Percentiles rank a stretch among this genome's conserved stretches.
Conservation (phyloP, 257 asterid species). For the Solanum corneliomulleri region DNA sequence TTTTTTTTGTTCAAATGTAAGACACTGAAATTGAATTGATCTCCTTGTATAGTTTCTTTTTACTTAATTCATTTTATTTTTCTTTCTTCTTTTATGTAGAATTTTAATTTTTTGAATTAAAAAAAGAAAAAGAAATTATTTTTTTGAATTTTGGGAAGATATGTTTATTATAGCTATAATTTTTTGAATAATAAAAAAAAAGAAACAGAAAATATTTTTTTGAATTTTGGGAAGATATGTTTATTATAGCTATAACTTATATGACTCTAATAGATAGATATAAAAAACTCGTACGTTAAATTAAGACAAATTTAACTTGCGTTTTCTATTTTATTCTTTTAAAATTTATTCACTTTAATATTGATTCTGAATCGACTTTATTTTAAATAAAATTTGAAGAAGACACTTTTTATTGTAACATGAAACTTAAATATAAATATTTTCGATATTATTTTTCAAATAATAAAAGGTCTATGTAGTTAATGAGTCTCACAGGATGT, state of each 20-base stretch:
- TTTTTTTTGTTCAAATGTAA: no score
- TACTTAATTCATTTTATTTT: neutral
- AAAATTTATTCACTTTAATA: no score
- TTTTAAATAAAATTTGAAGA: no score
- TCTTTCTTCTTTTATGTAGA: neutral
- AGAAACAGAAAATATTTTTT: no score
- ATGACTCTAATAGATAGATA: no score
- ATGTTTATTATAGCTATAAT: neutral
- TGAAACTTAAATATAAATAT: neutral
- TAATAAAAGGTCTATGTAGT: neutral
- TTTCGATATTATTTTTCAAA: no score
- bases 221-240: neutral
- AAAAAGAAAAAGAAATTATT: no score
- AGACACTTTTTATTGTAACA: no score
- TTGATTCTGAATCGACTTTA: neutral
- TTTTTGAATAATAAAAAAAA: no score
- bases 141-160: neutral
- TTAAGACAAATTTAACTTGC: no score
- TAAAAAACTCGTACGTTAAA: no score
- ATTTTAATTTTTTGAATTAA: neutral
- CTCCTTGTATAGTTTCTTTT: neutral
- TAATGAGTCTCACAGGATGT: neutral
- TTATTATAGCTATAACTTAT: neutral
- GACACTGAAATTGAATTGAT: neutral
- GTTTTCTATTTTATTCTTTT: no score